These are phyloP conservation scores for Sugiyamaella valdiviana DNA, from an alignment of 805 yeast genomes.

Conservation along the genomic window DNA sequence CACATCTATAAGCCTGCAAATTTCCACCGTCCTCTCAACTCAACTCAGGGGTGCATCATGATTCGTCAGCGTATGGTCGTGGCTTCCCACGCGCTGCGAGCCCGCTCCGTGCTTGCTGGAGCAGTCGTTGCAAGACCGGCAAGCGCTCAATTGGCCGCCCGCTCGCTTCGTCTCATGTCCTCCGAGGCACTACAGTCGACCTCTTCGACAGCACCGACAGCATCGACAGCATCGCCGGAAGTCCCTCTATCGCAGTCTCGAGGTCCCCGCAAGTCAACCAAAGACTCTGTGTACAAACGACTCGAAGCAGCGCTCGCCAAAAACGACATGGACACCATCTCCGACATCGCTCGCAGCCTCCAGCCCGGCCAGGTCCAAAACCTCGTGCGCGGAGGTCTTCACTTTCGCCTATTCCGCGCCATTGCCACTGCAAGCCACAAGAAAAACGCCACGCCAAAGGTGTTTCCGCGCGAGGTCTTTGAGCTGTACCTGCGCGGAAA, in stretches of 20 bases:
- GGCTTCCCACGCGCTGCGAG: too few relatives aligned
- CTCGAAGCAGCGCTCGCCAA: not conserved
- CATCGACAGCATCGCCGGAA: not conserved
- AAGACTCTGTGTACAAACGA: not conserved
- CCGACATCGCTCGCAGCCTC: not conserved
- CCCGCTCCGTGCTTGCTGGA: too few relatives aligned
- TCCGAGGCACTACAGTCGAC: too few relatives aligned
- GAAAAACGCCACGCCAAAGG: not conserved
- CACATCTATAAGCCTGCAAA: too few relatives aligned
- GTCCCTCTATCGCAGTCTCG: not conserved
- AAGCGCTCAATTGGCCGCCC: too few relatives aligned
- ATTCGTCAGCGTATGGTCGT: too few relatives aligned
- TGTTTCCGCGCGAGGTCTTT: conserved; percentile 12
- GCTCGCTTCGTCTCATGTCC: too few relatives aligned
- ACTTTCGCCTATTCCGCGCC: not conserved
- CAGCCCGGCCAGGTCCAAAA: not conserved
- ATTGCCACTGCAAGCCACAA: not conserved
- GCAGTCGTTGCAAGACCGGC: too few relatives aligned
- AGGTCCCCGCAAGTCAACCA: not conserved
- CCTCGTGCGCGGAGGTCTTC: not conserved
- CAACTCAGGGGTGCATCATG: too few relatives aligned
- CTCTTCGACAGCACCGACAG: not conserved
- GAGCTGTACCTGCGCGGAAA: conserved; percentile 11
- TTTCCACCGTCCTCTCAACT: too few relatives aligned
- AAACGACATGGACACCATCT: not conserved